These are phyloP conservation scores for Obelidium mucronatum DNA, from an alignment of 192 early-diverging fungal genomes.

Conservation along the genomic window DNA sequence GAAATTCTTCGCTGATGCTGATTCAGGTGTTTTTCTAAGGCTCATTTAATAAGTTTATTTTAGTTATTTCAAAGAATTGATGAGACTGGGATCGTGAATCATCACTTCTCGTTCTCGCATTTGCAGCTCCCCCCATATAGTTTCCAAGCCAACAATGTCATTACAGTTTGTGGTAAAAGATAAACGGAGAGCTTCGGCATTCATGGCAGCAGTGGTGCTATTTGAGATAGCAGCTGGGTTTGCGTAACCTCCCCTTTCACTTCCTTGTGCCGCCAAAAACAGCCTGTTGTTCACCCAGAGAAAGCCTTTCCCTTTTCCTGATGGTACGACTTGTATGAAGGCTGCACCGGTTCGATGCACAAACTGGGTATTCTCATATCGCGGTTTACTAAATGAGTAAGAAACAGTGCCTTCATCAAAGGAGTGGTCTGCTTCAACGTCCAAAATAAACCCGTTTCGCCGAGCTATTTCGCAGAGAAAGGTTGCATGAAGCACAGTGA, in stretches of 20 bases:
- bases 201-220: neutral
- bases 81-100: too few relatives aligned
- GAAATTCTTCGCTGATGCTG: too few relatives aligned
- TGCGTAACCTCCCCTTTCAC: slow-evolving; percentile 9
- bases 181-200: neutral
- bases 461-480: slow-evolving; percentile 85
- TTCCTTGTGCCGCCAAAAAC: slow-evolving; percentile 41
- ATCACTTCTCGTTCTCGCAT: too few relatives aligned
- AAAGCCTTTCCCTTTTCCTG: slow-evolving; percentile 74
- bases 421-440: slow-evolving; percentile 85
- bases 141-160: neutral
- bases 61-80: too few relatives aligned
- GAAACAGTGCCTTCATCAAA: slow-evolving; percentile 68
- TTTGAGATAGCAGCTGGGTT: neutral
- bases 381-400: slow-evolving; percentile 66
- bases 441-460: slow-evolving; percentile 88
- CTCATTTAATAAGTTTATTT: too few relatives aligned
- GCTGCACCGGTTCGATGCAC: slow-evolving; percentile 90
- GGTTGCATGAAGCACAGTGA: slow-evolving; percentile 43
- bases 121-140: neutral
- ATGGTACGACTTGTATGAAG: slow-evolving; percentile 83
- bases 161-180: neutral
- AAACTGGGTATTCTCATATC: slow-evolving; percentile 85
- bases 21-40: too few relatives aligned
- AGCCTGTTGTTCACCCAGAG: slow-evolving; percentile 91